Conservation (phyloP, 2,329 filamentous ascomycete species). For the Didymella sp. region DNA sequence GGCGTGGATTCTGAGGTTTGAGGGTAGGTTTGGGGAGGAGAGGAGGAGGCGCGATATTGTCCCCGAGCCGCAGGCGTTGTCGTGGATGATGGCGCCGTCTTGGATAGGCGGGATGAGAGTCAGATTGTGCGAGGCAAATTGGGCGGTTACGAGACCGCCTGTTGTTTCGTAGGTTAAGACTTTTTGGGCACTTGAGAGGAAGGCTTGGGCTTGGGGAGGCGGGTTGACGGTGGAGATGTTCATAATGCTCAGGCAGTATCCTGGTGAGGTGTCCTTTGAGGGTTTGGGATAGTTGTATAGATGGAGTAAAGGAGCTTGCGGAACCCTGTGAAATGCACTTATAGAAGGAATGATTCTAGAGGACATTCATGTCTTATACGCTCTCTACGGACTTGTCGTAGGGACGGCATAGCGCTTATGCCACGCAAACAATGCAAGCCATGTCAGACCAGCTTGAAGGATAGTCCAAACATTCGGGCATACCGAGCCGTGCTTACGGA, state of each 20-base stretch:
- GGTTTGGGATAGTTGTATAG: no score
- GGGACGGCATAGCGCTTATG: conserved; percentile 13
- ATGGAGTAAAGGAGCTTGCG: background rate
- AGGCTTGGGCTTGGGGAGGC: conserved; percentile 33
- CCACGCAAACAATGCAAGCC: background rate
- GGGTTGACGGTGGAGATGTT: conserved; percentile 21
- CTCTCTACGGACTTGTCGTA: background rate
- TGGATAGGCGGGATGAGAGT: conserved; percentile 36
- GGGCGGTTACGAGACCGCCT: conserved; percentile 36
- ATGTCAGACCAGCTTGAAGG: background rate
- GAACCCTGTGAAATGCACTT: background rate
- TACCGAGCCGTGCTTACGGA: background rate
- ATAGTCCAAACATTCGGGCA: background rate
- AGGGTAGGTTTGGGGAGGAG: background rate
- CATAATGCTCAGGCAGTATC: conserved; percentile 18
- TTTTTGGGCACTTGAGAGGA: conserved; percentile 33
- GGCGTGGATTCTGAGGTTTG: conserved; percentile 36
- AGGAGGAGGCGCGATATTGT: conserved; percentile 39
- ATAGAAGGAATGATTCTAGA: background rate
- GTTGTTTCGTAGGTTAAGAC: conserved; percentile 40
- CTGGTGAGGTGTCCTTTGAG: background rate
- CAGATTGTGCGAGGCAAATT: conserved; percentile 39
- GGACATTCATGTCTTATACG: background rate
- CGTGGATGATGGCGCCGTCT: conserved; percentile 39
- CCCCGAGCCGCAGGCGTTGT: conserved; percentile 46